Base-by-base conservation (phyloP, 1,139 yeast species). In the Protomyces inundatus region DNA sequence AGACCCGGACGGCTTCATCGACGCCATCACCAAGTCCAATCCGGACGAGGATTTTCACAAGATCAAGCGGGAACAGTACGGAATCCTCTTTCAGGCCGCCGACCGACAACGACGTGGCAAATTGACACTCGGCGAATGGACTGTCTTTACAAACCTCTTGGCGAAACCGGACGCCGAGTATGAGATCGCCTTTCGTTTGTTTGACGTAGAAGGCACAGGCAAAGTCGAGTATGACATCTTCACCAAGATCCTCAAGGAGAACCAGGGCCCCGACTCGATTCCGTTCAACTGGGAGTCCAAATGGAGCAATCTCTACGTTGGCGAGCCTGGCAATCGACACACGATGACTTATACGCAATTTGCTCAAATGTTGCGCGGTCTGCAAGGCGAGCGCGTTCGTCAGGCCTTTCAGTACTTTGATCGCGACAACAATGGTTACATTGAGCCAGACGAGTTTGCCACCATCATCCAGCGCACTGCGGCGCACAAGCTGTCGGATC, bases 361-460 rank as follows among this genome's bases (percentile, higher is more conserved):
- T 69, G 76, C 78, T 36, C 81, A 79, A 68, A 78, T 78, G 81
- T 71, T 78, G 57, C 71, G 76, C 55, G 81, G 81, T 37, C 72
- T 78, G 52, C 73, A 76, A 61, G 81, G 81, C 48, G 81, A 78
- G 70, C 78, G 81, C 16, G 80, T 78, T 32, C 75, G 81, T 52
- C 81, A 78, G 71, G 80, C 80, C 36, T 78, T 79, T 72, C 73
- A 71, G 66, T 67, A 72, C 67, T 77, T 71, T 64, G 81, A 78
- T 72, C 70, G 68, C 54, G 64, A 66, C 40, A 70, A 74, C 64
- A 70, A 77, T 45, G 81, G 81, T 2, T 78, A 71, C 69, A 79
- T 78, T 62, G 69, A 73, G 34, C 77, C 80, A 10, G 77, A 75
- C 42, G 76, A 79, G 67, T 79, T 78, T 69, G 77, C 76, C 68